A percentile compares a stretch with the other conserved stretches of the same genome.
These are phyloP conservation scores for Botryotinia convoluta DNA, from an alignment of 2,329 filamentous ascomycete genomes.

Conservation along the genomic window DNA sequence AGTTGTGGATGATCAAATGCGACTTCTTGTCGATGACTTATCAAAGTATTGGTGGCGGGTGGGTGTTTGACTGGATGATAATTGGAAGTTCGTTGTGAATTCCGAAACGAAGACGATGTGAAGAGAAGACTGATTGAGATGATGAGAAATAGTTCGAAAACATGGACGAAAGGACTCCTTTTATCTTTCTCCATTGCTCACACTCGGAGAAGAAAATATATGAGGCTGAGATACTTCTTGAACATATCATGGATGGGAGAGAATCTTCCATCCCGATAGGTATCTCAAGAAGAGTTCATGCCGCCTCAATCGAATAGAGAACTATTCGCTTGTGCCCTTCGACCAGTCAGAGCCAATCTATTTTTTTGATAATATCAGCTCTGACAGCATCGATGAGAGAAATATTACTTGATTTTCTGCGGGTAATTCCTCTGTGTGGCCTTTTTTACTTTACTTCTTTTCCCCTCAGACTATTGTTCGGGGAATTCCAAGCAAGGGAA, in stretches of 20 bases:
- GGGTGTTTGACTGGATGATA: neutral
- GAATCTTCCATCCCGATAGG: slow-evolving; percentile 12
- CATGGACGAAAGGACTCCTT: slow-evolving; percentile 16
- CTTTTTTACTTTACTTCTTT: slow-evolving; percentile 13
- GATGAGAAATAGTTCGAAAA: slow-evolving; percentile 6
- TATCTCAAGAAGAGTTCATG: slow-evolving; percentile 9
- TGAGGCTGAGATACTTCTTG: slow-evolving; percentile 17
- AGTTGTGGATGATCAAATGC: neutral
- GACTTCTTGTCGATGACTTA: neutral
- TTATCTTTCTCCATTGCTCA: slow-evolving; percentile 18
- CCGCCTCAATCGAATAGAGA: neutral
- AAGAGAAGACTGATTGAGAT: slow-evolving; percentile 10
- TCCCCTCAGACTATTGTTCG: slow-evolving; percentile 6
- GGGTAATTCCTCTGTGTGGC: slow-evolving; percentile 12
- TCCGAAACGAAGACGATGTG: neutral
- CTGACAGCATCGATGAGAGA: slow-evolving; percentile 10
- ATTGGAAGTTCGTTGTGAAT: neutral
- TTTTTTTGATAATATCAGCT: slow-evolving; percentile 19
- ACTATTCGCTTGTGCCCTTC: slow-evolving; percentile 11
- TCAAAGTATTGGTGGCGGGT: neutral
- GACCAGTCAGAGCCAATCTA: slow-evolving; percentile 19
- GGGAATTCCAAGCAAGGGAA: slow-evolving; percentile 17
- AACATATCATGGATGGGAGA: slow-evolving; percentile 4
- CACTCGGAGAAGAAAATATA: slow-evolving; percentile 12
- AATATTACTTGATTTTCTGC: slow-evolving; percentile 12